Percentiles rank a stretch among this genome's conserved stretches.
These are phyloP conservation scores for Zelopaecilomyces penicillatus DNA, from an alignment of 2,329 filamentous ascomycete genomes.

Conservation along the genomic window DNA sequence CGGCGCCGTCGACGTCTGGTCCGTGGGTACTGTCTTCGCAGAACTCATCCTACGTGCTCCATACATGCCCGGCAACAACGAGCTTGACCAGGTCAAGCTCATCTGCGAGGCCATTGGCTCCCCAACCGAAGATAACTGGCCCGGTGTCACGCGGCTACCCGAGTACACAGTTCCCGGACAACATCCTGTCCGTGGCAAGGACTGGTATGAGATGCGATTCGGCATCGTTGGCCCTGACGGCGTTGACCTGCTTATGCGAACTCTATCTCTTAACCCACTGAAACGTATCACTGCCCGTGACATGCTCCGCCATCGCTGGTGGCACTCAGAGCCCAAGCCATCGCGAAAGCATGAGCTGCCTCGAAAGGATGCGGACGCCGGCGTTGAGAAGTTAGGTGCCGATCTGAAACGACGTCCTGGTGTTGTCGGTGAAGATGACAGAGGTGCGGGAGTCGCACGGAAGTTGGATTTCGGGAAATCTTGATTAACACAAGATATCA, in stretches of 20 bases:
- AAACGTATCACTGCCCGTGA: conserved; percentile 70
- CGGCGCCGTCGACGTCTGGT: conserved; percentile 90
- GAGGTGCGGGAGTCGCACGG: conserved; percentile 68
- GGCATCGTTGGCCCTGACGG: conserved; percentile 72
- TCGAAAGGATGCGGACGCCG: conserved; percentile 53
- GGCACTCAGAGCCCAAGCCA: conserved; percentile 73
- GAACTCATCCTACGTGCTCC: conserved; percentile 78
- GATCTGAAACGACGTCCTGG: conserved; percentile 69
- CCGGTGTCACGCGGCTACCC: conserved; percentile 72
- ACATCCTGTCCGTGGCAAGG: conserved; percentile 54
- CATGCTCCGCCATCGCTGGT: conserved; percentile 78
- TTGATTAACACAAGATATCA: conserved; percentile 3
- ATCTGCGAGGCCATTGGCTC: conserved; percentile 83
- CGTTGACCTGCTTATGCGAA: conserved; percentile 79
- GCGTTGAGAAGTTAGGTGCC: conserved; percentile 66
- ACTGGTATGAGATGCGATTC: conserved; percentile 70
- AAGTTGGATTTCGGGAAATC: conserved; percentile 67
- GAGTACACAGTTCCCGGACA: conserved; percentile 68
- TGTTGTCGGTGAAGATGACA: conserved; percentile 53
- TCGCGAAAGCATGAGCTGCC: conserved; percentile 77
- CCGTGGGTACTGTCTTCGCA: conserved; percentile 83
- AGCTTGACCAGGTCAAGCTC: conserved; percentile 76
- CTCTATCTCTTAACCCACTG: conserved; percentile 78
- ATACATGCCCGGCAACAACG: conserved; percentile 74
- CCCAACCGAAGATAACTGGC: conserved; percentile 91